Conservation (phyloP, 2,329 filamentous ascomycete genomes). For the Aspergillus uvarum region DNA sequence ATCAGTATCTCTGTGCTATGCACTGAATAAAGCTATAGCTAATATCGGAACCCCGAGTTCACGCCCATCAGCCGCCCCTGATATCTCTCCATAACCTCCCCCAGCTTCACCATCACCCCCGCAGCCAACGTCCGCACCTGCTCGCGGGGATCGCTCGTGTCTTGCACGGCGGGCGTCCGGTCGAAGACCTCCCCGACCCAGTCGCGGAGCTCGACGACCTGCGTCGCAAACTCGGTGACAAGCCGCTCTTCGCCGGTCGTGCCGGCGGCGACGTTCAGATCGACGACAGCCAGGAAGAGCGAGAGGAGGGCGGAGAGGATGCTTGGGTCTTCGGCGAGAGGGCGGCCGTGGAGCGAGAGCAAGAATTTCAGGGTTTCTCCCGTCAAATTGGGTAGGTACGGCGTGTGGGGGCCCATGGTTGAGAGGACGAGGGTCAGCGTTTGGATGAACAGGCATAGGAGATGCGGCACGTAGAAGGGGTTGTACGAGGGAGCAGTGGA, state of each 20-base stretch:
- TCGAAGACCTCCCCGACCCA: conserved; percentile 82
- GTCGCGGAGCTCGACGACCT: conserved; percentile 80
- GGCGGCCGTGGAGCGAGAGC: conserved; percentile 60
- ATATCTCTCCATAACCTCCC: conserved; percentile 80
- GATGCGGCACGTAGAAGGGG: conserved; percentile 69
- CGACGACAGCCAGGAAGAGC: conserved; percentile 73
- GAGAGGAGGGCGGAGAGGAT: conserved; percentile 76
- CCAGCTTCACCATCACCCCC: conserved; percentile 74
- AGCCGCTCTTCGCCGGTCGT: conserved; percentile 62
- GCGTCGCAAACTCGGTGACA: conserved; percentile 70
- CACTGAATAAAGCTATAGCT: background rate
- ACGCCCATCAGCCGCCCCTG: conserved; percentile 75
- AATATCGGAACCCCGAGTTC: conserved; percentile 50
- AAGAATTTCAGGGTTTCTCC: conserved; percentile 82
- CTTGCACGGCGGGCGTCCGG: conserved; percentile 48
- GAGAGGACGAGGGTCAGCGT: conserved; percentile 82
- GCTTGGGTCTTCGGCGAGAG: conserved; percentile 59
- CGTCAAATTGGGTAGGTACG: conserved; percentile 76
- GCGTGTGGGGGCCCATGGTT: conserved; percentile 75
- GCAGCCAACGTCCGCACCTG: conserved; percentile 63
- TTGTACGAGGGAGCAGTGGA: conserved; percentile 47
- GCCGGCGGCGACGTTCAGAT: conserved; percentile 64
- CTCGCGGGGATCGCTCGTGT: conserved; percentile 47
- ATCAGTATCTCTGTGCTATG: no score
- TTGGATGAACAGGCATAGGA: conserved; percentile 78